Evolutionary conservation across 192 early-diverging fungal genomes (phyloP).

Genomic region (Powellomyces hirtus): DNA sequence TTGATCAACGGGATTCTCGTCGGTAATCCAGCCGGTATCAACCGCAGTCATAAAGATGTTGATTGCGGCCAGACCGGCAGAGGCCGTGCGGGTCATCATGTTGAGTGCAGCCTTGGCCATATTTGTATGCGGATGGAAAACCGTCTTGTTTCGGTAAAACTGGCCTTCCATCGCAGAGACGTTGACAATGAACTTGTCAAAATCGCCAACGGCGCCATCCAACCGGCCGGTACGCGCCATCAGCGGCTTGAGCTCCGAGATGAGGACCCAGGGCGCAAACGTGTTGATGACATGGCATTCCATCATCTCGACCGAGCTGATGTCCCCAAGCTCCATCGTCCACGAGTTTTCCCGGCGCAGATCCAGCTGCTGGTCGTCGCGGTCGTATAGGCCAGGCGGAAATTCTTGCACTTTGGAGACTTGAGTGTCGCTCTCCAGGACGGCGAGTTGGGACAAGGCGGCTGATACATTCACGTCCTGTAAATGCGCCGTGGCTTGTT

Average conservation of each 20-base stretch:
- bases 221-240: conserved; percentile 33
- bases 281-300: conserved; percentile 62
- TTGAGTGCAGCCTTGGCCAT: conserved; percentile 44
- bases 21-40: conserved; percentile 58
- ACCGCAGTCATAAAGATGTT: conserved; percentile 59
- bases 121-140: conserved; percentile 26
- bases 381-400: conserved; percentile 47
- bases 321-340: conserved; percentile 49
- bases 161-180: conserved; percentile 61
- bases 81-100: conserved; percentile 58
- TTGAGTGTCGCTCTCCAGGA: conserved; percentile 35
- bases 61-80: conserved; percentile 41
- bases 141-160: conserved; percentile 53
- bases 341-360: conserved; percentile 48
- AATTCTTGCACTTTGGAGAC: conserved; percentile 26
- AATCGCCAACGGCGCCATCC: conserved; percentile 23
- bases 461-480: conserved; percentile 37
- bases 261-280: conserved; percentile 56
- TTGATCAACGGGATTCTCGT: conserved; percentile 53
- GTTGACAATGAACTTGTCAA: conserved; percentile 54
- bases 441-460: conserved; percentile 40
- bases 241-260: conserved; percentile 50
- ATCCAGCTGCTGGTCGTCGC: conserved; percentile 59
- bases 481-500: conserved; percentile 15
- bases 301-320: conserved; percentile 54